Percentiles rank a stretch among this genome's conserved stretches.
Conservation (phyloP, 1,284 basidiomycete genomes). For the Trichosporon sp. region DNA sequence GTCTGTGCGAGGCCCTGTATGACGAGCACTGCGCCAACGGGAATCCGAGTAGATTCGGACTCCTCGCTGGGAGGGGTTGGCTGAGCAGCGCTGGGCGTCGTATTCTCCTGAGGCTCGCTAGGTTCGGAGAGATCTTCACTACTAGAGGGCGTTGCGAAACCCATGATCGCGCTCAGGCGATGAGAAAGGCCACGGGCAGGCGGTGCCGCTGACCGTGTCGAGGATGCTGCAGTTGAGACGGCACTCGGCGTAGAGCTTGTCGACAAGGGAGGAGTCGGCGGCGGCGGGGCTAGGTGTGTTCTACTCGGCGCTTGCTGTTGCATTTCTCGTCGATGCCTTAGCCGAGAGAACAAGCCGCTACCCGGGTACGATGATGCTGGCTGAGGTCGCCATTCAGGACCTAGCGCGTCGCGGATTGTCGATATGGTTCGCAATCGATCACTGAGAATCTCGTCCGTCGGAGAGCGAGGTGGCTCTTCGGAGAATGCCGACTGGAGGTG, state of each 20-base stretch:
- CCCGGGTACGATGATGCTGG: background rate
- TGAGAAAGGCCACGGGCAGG: conserved; percentile 8
- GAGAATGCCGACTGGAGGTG: background rate
- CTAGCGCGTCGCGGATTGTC: conserved; percentile 29
- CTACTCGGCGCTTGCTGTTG: background rate
- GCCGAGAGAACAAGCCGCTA: background rate
- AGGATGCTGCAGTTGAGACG: background rate
- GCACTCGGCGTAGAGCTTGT: background rate
- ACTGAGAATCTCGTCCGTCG: conserved; percentile 30
- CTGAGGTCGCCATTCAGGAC: conserved; percentile 10
- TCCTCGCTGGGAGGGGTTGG: background rate
- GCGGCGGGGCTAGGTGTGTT: background rate
- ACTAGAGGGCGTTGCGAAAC: conserved; percentile 14
- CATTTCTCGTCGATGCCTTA: background rate
- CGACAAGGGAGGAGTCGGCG: conserved; percentile 8
- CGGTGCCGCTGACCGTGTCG: background rate
- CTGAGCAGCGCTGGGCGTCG: background rate
- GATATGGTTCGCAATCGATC: conserved; percentile 33
- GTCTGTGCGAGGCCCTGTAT: conserved; percentile 49
- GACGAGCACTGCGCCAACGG: conserved; percentile 44
- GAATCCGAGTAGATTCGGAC: conserved; percentile 13
- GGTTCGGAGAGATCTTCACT: conserved; percentile 4
- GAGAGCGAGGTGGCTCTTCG: conserved; percentile 10
- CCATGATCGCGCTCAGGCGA: conserved; percentile 25
- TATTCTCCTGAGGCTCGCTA: background rate